Conservation (phyloP, 176 grass and related monocot species). For the Aegilops sharonensis region DNA sequence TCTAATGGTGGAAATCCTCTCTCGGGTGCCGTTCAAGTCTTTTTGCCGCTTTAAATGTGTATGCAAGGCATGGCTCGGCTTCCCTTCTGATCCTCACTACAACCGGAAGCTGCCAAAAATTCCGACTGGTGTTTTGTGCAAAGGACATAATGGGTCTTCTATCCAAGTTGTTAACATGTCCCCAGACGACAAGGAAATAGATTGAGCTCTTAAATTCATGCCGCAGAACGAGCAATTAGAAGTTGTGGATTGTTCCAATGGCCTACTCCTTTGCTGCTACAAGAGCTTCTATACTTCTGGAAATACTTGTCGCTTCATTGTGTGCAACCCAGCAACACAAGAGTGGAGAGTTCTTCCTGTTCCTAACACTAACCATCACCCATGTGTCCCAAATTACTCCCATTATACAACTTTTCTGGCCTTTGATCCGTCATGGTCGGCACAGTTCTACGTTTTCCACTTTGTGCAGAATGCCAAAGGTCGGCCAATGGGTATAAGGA, state of each 20-base stretch:
- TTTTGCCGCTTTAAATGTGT: too few species aligned
- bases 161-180: not conserved
- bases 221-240: not conserved
- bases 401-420: not conserved
- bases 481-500: not conserved
- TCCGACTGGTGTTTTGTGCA: not conserved
- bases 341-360: not conserved
- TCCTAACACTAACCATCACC: not conserved
- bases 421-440: not conserved
- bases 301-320: not conserved
- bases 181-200: not conserved
- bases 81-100: not conserved
- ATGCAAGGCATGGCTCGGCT: too few species aligned
- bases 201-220: not conserved
- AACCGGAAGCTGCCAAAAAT: not conserved
- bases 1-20: not conserved
- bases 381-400: not conserved
- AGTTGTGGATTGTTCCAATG: not conserved
- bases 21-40: not conserved
- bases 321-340: not conserved
- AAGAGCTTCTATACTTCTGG: not conserved
- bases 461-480: not conserved
- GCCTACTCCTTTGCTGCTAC: not conserved
- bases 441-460: not conserved
- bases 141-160: not conserved